A percentile compares a stretch with the other conserved stretches of the same genome.
Conservation (phyloP, 352 stramenopile species). For the Pythium scleroteichum region DNA sequence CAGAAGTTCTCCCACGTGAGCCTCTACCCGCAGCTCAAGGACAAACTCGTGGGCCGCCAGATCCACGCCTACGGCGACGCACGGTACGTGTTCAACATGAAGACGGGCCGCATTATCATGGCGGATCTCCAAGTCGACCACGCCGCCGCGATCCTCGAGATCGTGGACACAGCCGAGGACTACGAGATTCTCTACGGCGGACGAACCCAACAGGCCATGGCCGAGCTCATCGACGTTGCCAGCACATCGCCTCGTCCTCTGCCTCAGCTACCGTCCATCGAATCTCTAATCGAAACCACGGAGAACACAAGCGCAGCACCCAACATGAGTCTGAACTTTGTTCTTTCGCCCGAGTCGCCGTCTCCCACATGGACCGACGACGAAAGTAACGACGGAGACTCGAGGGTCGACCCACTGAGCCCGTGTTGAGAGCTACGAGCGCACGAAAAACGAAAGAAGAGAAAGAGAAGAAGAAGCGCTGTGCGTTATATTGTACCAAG, state of each 20-base stretch:
- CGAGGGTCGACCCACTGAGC: neutral
- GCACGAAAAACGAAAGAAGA: too few relatives aligned
- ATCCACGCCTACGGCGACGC: conserved; percentile 6
- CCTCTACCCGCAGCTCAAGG: conserved; percentile 1
- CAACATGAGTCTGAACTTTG: conserved; percentile 8
- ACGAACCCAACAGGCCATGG: neutral
- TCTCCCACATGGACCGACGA: neutral
- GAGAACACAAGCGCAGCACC: neutral
- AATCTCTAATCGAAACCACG: neutral
- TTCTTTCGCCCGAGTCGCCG: conserved; percentile 3
- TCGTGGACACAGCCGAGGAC: conserved; percentile 12
- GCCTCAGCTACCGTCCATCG: too few relatives aligned
- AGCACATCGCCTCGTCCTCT: neutral
- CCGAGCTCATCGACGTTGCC: neutral
- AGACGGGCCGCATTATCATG: neutral
- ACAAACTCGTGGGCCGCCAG: conserved; percentile 12
- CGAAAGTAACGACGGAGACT: neutral
- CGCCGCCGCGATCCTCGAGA: conserved; percentile 7
- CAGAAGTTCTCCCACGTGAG: conserved; percentile 11
- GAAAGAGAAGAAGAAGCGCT: too few relatives aligned
- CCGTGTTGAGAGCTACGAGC: too few relatives aligned
- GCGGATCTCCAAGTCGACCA: conserved; percentile 13
- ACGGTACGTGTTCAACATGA: conserved; percentile 7
- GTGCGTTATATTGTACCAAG: too few relatives aligned
- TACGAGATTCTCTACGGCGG: conserved; percentile 6